Evolutionary conservation across 768 basidiomycete species (phyloP).

Genomic region (Paxillus involutus): DNA sequence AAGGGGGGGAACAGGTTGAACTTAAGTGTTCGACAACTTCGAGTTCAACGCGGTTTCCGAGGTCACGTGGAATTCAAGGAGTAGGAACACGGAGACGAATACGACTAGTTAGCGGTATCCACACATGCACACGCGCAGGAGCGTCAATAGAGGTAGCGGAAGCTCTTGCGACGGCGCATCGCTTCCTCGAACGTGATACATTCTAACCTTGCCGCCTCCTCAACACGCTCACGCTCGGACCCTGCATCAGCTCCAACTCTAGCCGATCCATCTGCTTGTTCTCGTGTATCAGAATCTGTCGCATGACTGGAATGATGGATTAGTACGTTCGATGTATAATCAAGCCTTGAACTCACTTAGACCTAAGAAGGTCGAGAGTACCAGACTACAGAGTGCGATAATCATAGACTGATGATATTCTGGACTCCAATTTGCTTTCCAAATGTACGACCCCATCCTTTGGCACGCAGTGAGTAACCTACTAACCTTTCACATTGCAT

Average conservation of each 20-base stretch:
- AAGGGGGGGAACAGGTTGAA: no score
- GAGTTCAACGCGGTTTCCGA: no score
- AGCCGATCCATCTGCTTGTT: slow-evolving; percentile 52
- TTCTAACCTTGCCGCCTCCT: slow-evolving; percentile 58
- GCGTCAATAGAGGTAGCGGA: slow-evolving; percentile 52
- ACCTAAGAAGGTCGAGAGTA: slow-evolving; percentile 30
- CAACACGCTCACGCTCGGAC: slow-evolving; percentile 49
- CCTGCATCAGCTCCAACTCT: slow-evolving; percentile 44
- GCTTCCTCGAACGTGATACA: slow-evolving; percentile 62
- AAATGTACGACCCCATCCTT: slow-evolving; percentile 61
- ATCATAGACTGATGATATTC: slow-evolving; percentile 62
- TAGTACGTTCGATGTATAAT: neutral
- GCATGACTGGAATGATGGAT: slow-evolving; percentile 35
- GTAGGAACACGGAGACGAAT: no score
- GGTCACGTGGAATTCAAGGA: no score
- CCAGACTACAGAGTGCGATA: slow-evolving; percentile 40
- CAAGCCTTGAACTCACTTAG: slow-evolving; percentile 27
- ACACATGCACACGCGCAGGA: no score
- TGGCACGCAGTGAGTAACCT: neutral
- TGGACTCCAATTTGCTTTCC: slow-evolving; percentile 63
- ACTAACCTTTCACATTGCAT: neutral
- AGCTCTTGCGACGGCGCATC: slow-evolving; percentile 53
- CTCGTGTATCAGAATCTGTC: slow-evolving; percentile 44
- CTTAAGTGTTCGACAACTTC: no score
- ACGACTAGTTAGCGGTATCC: no score